These are phyloP conservation scores for Collariella sp. DNA, from an alignment of 495 filamentous ascomycete genomes.

Conservation along the genomic window DNA sequence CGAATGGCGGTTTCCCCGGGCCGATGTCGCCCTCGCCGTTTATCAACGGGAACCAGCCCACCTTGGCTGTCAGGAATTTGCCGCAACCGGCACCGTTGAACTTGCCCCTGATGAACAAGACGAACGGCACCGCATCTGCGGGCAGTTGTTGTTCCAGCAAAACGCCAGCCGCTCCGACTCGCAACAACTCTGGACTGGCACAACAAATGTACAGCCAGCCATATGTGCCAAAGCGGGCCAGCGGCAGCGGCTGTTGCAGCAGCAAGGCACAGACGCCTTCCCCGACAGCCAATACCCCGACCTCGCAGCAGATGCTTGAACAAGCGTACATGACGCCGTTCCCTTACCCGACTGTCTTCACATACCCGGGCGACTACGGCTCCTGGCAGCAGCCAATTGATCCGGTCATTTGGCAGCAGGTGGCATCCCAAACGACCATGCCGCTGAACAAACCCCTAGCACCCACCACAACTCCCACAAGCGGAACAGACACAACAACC, in stretches of 20 bases:
- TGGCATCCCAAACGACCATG: conserved; percentile 17
- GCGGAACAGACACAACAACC: conserved; percentile 3
- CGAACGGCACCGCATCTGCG: conserved; percentile 1
- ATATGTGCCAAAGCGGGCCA: neutral
- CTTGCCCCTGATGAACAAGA: conserved; percentile 5
- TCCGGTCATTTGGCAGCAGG: conserved; percentile 30
- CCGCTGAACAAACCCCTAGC: conserved; percentile 1
- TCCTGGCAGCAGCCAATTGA: conserved; percentile 38
- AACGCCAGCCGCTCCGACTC: neutral
- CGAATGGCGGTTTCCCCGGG: neutral
- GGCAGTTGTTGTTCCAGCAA: conserved; percentile 12
- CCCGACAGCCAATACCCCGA: neutral
- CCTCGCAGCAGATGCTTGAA: conserved; percentile 8
- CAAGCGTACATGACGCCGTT: conserved; percentile 16
- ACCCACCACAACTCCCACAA: conserved; percentile 15
- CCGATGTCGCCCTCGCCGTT: conserved; percentile 1
- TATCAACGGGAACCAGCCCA: conserved; percentile 10
- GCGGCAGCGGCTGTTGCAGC: conserved; percentile 13
- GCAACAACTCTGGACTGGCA: neutral
- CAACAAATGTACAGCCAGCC: neutral
- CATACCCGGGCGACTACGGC: conserved; percentile 35
- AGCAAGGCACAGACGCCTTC: conserved; percentile 8
- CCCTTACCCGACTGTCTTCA: conserved; percentile 23
- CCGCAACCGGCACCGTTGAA: conserved; percentile 1
- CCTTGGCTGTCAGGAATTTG: neutral